Evolutionary conservation across 495 filamentous ascomycete species (phyloP), one percentile per base, ranked within the genome.

Genomic region (Symbiotaphrina buchneri): DNA sequence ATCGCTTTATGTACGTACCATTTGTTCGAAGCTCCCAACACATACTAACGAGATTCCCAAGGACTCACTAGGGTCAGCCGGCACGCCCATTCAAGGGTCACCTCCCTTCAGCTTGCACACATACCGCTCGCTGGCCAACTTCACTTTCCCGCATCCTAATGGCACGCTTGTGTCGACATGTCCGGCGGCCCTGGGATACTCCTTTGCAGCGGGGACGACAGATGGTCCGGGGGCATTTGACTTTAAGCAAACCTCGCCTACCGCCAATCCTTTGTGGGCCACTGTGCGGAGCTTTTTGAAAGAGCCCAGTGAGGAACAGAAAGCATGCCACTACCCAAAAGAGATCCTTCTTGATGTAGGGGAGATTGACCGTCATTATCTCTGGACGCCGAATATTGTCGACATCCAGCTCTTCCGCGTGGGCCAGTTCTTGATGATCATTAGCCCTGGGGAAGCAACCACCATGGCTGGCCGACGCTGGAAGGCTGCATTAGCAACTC

Each of bases 381-480:
- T 65, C 10, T 97, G 87, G 87, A 70, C 73, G 2, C 81, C 87
- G 4, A 91, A 93, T 38, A 71, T 97, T 32, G 84, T 92, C 21
- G 85, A 97, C 46, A 65, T 97, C 21, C 87, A 97, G 46, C 56
- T 78, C 14, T 60, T 93, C 19, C 73, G 87, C 18, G 75, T 91
- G 3, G 87, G 87, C 5, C 83, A 91, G 44, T 52, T 97, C 11
- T 56, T 90, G 28, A 74, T 94, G 36, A 71, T 97, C 37, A 65
- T 94, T 17, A 76, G 72, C 14, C 76, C 84, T 0, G 87, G 87
- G 31, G 87, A 94, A 52, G 84, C 80, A 6, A 91, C 76, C 0
- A 94, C 85, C 1, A 97, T 97, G 85, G 71, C 83, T 7, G 85
- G 87, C 0, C 63, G 85, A 10, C 72, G 87, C 10, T 97, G 87